Evolutionary conservation across 371 early-diverging fungal species (phyloP), one percentile per base, ranked within the genome.

Genomic region (Apophysomyces elegans): DNA sequence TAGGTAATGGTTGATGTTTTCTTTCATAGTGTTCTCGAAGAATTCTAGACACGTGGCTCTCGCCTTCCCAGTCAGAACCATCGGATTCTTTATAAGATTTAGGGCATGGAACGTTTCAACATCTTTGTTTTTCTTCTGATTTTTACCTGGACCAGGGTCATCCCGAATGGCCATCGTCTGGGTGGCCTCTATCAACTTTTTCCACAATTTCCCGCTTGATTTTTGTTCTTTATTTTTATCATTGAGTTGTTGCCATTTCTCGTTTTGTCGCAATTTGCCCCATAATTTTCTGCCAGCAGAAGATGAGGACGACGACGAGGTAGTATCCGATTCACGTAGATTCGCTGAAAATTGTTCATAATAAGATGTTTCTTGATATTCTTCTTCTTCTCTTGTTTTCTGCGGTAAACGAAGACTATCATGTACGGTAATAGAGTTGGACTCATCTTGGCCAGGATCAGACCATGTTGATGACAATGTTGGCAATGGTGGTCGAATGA

Each of bases 31-130:
- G 68, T 58, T 84, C 86, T 36, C 85, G 68, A 37, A 87, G 72
- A 35, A 84, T 63, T 45, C 86, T 76, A 18, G 79, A 64, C 14
- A 87, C 82, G 65, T 87, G 86, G 4, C 85, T 73, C 64, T 87
- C 88, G 50, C 85, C 86, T 65, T 87, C 85, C 67, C 77, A 72
- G 45, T 82, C 88, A 26, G 83, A 82, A 46, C 81, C 83, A 65
- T 87, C 88, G 12, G 88, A 87, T 39, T 87, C 88, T 87, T 37
- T 18, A 44, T 46, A 18, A 26, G 21, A 21, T 59, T 56, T 35
- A 45, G 5, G 66, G 44, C 21, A 8, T 21, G 8, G 5, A 32
- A 41, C 11, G 39, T 35, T 36, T 38, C 60, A 38, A 45, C 18
- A 65, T 56, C 16, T 11, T 13, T 39, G 39, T 56, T 43, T 14